Evolutionary conservation across 257 asterid species (phyloP), one percentile per base, ranked within the genome.

Genomic region (Lithospermum erythrorhizon): DNA sequence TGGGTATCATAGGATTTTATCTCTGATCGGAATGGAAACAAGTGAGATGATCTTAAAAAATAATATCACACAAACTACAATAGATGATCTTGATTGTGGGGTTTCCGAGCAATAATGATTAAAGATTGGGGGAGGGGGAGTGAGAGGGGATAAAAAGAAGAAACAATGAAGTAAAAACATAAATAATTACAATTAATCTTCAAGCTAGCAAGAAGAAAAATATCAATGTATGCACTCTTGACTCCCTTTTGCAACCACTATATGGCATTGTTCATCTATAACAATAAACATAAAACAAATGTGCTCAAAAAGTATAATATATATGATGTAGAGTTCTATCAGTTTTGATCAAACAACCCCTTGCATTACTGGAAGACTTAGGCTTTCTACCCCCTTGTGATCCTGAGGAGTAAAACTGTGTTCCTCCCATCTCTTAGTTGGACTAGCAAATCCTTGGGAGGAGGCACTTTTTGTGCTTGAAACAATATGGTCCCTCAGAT

Each of bases 401-500:
- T 86, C 84, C 56, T 61, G 74, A 1, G 93, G 67, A 63, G 83
- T 56, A 72, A 74, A 62, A 25, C 47, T 80, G 49, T 66, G 65
- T 63, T 66, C 76, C 65, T 53, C 73, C 74, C 81, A 69, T 17
- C 63, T 67, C 63, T 59, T 64, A 51, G 63, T 61, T 1, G 87
- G 78, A 68, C 74, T 68, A 7, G 76, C 70, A 68, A 70, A 65
- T 62, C 68, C 85, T 78, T 78, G 80, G 57, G 83, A 72, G 13
- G 95, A 55, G 6, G 75, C 79, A 32, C 73, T 69, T 80, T 75
- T 83, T 1, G 90, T 75, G 71, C 80, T 75, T 17, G 91, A 87
- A 0, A 90, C 96, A 15, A 83, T 82, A 53, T 87, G 95, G 67
- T 90, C 95, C 53, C 97, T 78, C 4, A 90, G 85, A 63, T 90